These are phyloP conservation scores for Kazachstania sp. DNA, from an alignment of 1,139 yeast species.

Conservation along the genomic window DNA sequence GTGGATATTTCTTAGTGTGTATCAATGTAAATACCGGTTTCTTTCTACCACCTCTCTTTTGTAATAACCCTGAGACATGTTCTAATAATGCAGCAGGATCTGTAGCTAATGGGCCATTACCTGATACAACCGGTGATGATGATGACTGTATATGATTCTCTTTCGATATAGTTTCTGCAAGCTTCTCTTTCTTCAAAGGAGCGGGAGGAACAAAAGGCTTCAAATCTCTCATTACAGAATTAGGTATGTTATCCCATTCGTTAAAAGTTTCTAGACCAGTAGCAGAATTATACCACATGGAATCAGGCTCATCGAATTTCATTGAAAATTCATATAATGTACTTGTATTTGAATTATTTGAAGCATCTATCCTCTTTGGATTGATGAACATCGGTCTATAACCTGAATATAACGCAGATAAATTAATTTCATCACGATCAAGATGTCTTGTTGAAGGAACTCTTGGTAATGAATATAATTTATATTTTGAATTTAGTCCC, in stretches of 20 bases:
- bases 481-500: conserved; percentile 11
- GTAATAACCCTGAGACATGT: conserved; percentile 10
- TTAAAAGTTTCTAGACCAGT: conserved; percentile 28
- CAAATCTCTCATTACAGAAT: conserved; percentile 18
- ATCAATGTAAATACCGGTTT: conserved; percentile 14
- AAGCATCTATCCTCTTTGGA: conserved; percentile 5
- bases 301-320: conserved; percentile 22
- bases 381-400: conserved; percentile 26
- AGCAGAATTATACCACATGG: conserved; percentile 16
- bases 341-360: conserved; percentile 3
- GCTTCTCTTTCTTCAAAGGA: neutral
- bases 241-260: conserved; percentile 32
- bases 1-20: conserved; percentile 13
- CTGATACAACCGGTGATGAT: too few relatives aligned
- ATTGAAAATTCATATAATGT: conserved; percentile 27
- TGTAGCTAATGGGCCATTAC: neutral
- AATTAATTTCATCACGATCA: conserved; percentile 18
- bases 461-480: conserved; percentile 25
- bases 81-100: conserved; percentile 11
- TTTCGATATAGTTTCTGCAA: neutral
- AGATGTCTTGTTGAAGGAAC: conserved; percentile 24
- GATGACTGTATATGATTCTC: neutral
- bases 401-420: conserved; percentile 25
- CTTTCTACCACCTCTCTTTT: conserved; percentile 13
- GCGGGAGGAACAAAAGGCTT: conserved; percentile 19